These are phyloP conservation scores for Diplotaxis tenuifolia DNA, from an alignment of 345 rosid species.

Conservation along the genomic window DNA sequence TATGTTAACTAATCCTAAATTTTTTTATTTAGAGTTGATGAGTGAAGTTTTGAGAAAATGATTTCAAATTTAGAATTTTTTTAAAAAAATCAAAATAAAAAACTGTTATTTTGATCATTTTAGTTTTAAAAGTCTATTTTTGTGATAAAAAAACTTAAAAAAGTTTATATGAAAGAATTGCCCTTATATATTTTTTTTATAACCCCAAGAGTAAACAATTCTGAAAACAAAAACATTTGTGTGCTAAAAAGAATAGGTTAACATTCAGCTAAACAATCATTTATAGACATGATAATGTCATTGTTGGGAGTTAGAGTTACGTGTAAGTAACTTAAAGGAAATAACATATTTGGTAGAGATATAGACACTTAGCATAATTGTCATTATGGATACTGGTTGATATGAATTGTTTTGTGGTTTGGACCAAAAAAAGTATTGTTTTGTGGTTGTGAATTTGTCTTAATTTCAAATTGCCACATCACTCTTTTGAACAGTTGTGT, in stretches of 20 bases:
- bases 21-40: too few relatives aligned
- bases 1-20: too few relatives aligned
- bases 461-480: slow-evolving; percentile 10
- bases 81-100: too few relatives aligned
- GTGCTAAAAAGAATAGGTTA: neutral
- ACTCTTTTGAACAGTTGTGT: slow-evolving; percentile 9
- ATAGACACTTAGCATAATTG: slow-evolving; percentile 28
- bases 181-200: too few relatives aligned
- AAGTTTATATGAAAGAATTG: too few relatives aligned
- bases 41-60: too few relatives aligned
- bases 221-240: neutral
- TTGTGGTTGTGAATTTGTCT: slow-evolving; percentile 31
- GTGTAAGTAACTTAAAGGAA: slow-evolving; percentile 33
- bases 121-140: too few relatives aligned
- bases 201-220: neutral
- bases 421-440: too few relatives aligned
- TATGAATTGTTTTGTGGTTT: slow-evolving; percentile 24
- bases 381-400: slow-evolving; percentile 2
- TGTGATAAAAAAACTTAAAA: too few relatives aligned
- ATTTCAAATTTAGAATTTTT: too few relatives aligned
- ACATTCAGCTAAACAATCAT: neutral
- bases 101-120: too few relatives aligned
- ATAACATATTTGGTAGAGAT: slow-evolving; percentile 5
- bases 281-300: slow-evolving; percentile 10
- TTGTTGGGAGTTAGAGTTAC: slow-evolving; percentile 25